Percentiles rank a stretch among this genome's conserved stretches.
Evolutionary conservation across 2,329 filamentous ascomycete genomes (phyloP).

Genomic region (Colletotrichum sp.): DNA sequence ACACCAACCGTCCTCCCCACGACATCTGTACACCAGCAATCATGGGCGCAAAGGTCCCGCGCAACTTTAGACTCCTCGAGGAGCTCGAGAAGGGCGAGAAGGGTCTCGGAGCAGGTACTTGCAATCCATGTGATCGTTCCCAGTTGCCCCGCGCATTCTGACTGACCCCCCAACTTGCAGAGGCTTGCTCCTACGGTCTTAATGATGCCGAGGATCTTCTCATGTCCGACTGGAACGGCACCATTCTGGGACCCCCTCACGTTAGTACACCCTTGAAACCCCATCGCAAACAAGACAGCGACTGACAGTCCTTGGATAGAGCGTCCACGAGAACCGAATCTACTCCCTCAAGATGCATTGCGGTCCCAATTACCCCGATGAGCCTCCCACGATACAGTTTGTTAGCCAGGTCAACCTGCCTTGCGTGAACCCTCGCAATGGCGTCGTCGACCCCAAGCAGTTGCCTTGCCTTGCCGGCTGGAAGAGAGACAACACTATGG

Average conservation of each 20-base stretch:
- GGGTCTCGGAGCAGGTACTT: slow-evolving; percentile 84
- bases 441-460: slow-evolving; percentile 83
- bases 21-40: slow-evolving; percentile 1
- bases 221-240: slow-evolving; percentile 99
- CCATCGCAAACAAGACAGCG: neutral
- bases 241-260: slow-evolving; percentile 94
- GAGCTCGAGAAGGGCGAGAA: slow-evolving; percentile 99
- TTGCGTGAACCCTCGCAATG: slow-evolving; percentile 82
- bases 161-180: slow-evolving; percentile 47
- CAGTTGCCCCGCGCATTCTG: neutral
- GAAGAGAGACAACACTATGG: slow-evolving; percentile 94
- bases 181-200: slow-evolving; percentile 96
- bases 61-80: slow-evolving; percentile 95
- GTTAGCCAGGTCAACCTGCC: slow-evolving; percentile 96
- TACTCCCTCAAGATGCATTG: slow-evolving; percentile 98
- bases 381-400: slow-evolving; percentile 89
- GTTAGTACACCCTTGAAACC: slow-evolving; percentile 57
- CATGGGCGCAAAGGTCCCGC: slow-evolving; percentile 71
- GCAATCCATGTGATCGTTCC: slow-evolving; percentile 6
- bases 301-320: slow-evolving; percentile 53
- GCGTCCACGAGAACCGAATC: slow-evolving; percentile 97
- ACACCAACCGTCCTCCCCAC: neutral
- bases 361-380: slow-evolving; percentile 85
- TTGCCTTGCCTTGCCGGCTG: slow-evolving; percentile 87
- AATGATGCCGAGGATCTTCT: slow-evolving; percentile 92